Evolutionary conservation across 164 flowering plant species (phyloP).

Genomic region (Liquidambar formosana): DNA sequence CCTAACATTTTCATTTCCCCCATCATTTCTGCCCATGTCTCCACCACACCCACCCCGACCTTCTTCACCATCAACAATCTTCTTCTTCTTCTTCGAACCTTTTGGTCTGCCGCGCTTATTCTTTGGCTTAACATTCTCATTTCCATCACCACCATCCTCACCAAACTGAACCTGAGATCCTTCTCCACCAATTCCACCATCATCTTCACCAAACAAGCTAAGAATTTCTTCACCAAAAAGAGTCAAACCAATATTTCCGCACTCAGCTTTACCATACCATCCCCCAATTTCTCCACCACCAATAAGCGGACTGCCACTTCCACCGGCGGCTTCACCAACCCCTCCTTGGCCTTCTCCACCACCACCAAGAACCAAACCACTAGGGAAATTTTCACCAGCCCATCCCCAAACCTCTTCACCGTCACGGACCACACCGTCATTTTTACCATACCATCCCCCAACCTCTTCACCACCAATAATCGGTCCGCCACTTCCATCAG

Average conservation of each 20-base stretch:
- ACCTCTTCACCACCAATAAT: not conserved
- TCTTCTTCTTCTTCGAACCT: conserved; percentile 18
- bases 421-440: not conserved
- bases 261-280: not conserved
- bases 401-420: no score
- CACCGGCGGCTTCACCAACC: conserved; percentile 2
- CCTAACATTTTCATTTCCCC: conserved; percentile 7
- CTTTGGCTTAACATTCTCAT: not conserved
- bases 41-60: not conserved
- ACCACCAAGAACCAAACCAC: conserved; percentile 2
- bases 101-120: no score
- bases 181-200: not conserved
- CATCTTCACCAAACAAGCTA: not conserved
- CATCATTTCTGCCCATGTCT: not conserved
- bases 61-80: conserved; percentile 5
- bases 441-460: not conserved
- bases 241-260: not conserved
- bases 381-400: not conserved
- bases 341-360: conserved; percentile 4
- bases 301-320: not conserved
- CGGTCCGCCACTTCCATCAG: not conserved
- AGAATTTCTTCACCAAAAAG: not conserved
- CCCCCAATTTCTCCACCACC: not conserved
- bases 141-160: not conserved
- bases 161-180: not conserved